Percentiles rank a stretch among this genome's conserved stretches.
phyloP scores from a whole-genome alignment of 495 filamentous ascomycete genomes.

The Parachaetomium inaequale region DNA sequence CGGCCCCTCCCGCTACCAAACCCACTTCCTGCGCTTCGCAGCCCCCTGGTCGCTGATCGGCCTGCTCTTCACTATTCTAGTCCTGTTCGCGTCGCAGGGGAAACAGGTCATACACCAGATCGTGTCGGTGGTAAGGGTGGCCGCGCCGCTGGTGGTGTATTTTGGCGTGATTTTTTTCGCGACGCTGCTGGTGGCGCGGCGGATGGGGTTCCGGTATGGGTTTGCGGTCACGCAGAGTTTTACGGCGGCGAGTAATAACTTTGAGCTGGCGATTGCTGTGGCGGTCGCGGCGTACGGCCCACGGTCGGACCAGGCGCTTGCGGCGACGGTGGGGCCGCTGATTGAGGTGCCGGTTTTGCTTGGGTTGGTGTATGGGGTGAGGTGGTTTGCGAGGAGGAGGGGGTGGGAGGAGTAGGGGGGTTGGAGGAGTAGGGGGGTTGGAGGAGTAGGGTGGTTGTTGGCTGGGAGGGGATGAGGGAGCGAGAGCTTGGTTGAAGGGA shows the following conservation, averaged over 20 bases:
- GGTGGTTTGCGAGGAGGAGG: conserved; percentile 52
- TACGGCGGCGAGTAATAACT: conserved; percentile 93
- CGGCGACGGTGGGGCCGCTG: conserved; percentile 85
- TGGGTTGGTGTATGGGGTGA: conserved; percentile 74
- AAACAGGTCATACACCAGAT: conserved; percentile 77
- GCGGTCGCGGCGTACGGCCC: conserved; percentile 81
- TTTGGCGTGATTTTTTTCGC: conserved; percentile 69
- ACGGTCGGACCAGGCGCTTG: conserved; percentile 77
- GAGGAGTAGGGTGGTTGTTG: conserved; percentile 63
- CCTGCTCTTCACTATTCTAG: conserved; percentile 78
- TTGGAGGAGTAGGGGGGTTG: too few relatives aligned
- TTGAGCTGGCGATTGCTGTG: conserved; percentile 90
- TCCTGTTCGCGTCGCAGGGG: conserved; percentile 82
- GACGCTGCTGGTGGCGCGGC: conserved; percentile 57
- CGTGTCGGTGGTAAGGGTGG: conserved; percentile 73
- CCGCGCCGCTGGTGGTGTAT: conserved; percentile 77
- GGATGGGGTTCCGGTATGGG: conserved; percentile 69
- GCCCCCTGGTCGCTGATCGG: conserved; percentile 78
- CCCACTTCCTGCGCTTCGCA: conserved; percentile 62
- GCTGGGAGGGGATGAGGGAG: too few relatives aligned
- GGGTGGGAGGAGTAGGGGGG: conserved; percentile 54
- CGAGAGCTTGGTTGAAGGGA: too few relatives aligned
- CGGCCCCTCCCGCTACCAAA: conserved; percentile 60
- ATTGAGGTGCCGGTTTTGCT: conserved; percentile 89
- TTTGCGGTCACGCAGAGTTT: conserved; percentile 79